Percentiles rank a stretch among this genome's conserved stretches.
Conservation (phyloP, 2,329 filamentous ascomycete genomes). For the Aspergillus sp. region DNA sequence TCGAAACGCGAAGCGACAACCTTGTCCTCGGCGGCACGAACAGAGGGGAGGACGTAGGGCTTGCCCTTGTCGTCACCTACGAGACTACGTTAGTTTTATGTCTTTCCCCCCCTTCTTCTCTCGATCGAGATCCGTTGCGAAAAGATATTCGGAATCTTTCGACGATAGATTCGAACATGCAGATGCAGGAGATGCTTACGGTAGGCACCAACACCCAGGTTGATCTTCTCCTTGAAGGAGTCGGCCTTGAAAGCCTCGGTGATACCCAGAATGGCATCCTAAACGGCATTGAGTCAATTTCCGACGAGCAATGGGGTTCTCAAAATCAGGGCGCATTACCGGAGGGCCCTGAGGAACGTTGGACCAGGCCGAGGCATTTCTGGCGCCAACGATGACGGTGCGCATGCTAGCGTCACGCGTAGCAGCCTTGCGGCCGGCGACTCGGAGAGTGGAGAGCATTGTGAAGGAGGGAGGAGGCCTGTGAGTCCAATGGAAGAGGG, state of each 20-base stretch:
- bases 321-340: constrained; percentile 51
- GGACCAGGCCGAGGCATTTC: constrained; percentile 80
- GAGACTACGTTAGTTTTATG: background rate
- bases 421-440: constrained; percentile 43
- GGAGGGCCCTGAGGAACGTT: constrained; percentile 92
- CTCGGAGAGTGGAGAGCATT: constrained; percentile 50
- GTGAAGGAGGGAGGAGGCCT: constrained; percentile 1
- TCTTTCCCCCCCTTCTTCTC: background rate
- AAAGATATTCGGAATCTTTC: background rate
- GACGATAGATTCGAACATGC: background rate
- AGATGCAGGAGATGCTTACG: constrained; percentile 48
- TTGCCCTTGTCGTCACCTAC: constrained; percentile 85
- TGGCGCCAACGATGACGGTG: constrained; percentile 44
- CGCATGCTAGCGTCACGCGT: constrained; percentile 41
- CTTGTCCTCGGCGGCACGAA: constrained; percentile 84
- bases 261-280: constrained; percentile 57
- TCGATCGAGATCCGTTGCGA: background rate
- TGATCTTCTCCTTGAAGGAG: constrained; percentile 91
- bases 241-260: constrained; percentile 99
- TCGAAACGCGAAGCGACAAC: constrained; percentile 75
- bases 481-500: background rate
- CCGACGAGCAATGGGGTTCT: background rate
- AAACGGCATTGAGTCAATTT: constrained; percentile 8
- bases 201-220: constrained; percentile 97
- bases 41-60: constrained; percentile 94